Conservation (phyloP, 2,329 filamentous ascomycete species). For the Verticillium isaacii region DNA sequence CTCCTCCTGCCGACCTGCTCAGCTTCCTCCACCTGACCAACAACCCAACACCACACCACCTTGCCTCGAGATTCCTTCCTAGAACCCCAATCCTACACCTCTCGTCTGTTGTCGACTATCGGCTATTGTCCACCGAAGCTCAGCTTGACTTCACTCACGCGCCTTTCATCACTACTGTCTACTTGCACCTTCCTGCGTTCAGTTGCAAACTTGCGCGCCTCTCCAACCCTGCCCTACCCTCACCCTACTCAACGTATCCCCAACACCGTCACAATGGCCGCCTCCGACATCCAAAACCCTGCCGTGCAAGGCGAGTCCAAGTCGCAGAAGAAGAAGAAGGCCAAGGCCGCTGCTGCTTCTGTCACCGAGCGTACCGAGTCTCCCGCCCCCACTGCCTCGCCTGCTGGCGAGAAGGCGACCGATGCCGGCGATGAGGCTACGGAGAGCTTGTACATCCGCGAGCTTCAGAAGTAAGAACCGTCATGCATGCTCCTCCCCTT, state of each 20-base stretch:
- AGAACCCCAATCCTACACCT: slow-evolving; percentile 1
- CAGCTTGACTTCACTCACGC: neutral
- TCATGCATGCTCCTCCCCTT: slow-evolving; percentile 3
- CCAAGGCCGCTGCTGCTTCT: slow-evolving; percentile 63
- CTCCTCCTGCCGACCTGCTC: neutral
- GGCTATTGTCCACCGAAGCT: neutral
- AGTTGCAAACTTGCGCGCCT: slow-evolving; percentile 1
- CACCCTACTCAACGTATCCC: neutral
- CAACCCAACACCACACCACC: neutral
- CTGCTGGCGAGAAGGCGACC: slow-evolving; percentile 23
- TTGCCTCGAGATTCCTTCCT: neutral
- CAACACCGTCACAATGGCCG: slow-evolving; percentile 51
- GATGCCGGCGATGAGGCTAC: slow-evolving; percentile 52
- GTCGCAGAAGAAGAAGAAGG: slow-evolving; percentile 60
- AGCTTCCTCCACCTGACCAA: neutral
- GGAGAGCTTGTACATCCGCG: slow-evolving; percentile 79
- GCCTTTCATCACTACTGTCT: neutral
- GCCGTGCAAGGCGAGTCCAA: slow-evolving; percentile 58
- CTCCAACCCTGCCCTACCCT: slow-evolving; percentile 3
- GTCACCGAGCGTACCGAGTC: slow-evolving; percentile 50
- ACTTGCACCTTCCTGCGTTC: neutral
- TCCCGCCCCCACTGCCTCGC: slow-evolving; percentile 45
- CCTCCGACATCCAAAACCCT: slow-evolving; percentile 57
- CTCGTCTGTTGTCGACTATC: neutral
- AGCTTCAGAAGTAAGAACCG: slow-evolving; percentile 75